A percentile compares a stretch with the other conserved stretches of the same genome.
phyloP scores from a whole-genome alignment of 2,329 filamentous ascomycete genomes.

The Penicillium sp. region DNA sequence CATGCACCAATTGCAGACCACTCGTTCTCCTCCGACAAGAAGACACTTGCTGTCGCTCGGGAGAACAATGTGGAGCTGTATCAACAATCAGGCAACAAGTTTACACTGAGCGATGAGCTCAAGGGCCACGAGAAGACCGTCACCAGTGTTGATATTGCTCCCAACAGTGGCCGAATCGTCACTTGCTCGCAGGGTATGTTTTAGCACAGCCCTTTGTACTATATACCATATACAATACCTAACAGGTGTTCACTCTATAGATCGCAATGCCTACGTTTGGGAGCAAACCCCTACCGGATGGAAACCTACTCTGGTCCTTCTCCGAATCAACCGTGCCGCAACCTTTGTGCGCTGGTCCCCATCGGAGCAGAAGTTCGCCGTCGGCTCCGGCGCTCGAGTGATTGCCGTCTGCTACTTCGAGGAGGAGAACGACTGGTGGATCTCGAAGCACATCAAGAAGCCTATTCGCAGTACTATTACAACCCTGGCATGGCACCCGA shows the following conservation, averaged over 20 bases:
- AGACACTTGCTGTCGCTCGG: slow-evolving; percentile 84
- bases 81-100: slow-evolving; percentile 67
- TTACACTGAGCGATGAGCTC: slow-evolving; percentile 84
- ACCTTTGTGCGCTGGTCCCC: slow-evolving; percentile 98
- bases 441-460: slow-evolving; percentile 99
- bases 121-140: slow-evolving; percentile 97
- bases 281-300: slow-evolving; percentile 89
- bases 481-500: slow-evolving; percentile 93
- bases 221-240: neutral
- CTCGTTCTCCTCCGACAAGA: slow-evolving; percentile 91
- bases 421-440: slow-evolving; percentile 99
- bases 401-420: slow-evolving; percentile 99
- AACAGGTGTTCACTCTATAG: slow-evolving; percentile 47
- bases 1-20: slow-evolving; percentile 96
- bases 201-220: neutral
- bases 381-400: slow-evolving; percentile 90
- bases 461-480: slow-evolving; percentile 97
- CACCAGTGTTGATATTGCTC: slow-evolving; percentile 93
- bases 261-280: slow-evolving; percentile 98
- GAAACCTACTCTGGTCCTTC: slow-evolving; percentile 94
- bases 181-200: slow-evolving; percentile 87
- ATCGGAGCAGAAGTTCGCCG: slow-evolving; percentile 94
- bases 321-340: slow-evolving; percentile 93
- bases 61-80: slow-evolving; percentile 92
- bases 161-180: slow-evolving; percentile 86